Base-by-base conservation (phyloP, 208 protist genomes). In the Herpetomonas samuelpessoai region DNA sequence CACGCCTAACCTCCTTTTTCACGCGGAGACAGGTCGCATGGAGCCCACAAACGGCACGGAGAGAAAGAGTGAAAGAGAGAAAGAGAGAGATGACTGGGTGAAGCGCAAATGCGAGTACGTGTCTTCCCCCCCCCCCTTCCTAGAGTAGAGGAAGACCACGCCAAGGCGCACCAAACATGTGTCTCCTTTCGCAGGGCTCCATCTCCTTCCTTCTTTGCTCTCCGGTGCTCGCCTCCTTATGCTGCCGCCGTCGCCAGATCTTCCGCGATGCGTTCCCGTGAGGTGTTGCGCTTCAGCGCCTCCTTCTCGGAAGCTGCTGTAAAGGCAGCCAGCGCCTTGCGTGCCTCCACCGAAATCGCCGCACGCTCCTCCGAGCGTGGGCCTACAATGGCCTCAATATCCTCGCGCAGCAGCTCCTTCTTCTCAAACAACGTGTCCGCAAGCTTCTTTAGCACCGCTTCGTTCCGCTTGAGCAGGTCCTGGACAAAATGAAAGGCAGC, bases 371-470 rank as follows among this genome's bases (percentile, higher is more conserved):
- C 53, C 2, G 65, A 58, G 2, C 78, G 70, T 3, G 73, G 59
- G 3, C 85, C 90, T 10, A 93, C 29, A 14, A 96, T 50, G 10
- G 56, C 54, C 54, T 79, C 69, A 7, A 96, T 53, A 52, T 96
- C 90, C 59, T 89, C 82, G 10, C 59, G 57, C 27, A 89, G 58
- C 22, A 96, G 59, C 57, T 96, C 83, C 64, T 88, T 86, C 72
- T 79, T 79, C 31, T 79, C 63, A 22, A 82, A 69, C 2, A 96
- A 74, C 21, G 39, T 46, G 10, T 65, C 59, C 3, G 81, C 57
- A n/a, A 96, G 27, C 16, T 65, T 64, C 18, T 71, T 35, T 41
- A 96, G 66, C 6, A 48, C 27, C 27, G 50, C 74, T 18, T 68
- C 49, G 62, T 94, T 65, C n/a, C 49, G 25, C 30, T 45, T 41